phyloP scores from a whole-genome alignment of 2,329 filamentous ascomycete species.

The Peltaster fructicola region DNA sequence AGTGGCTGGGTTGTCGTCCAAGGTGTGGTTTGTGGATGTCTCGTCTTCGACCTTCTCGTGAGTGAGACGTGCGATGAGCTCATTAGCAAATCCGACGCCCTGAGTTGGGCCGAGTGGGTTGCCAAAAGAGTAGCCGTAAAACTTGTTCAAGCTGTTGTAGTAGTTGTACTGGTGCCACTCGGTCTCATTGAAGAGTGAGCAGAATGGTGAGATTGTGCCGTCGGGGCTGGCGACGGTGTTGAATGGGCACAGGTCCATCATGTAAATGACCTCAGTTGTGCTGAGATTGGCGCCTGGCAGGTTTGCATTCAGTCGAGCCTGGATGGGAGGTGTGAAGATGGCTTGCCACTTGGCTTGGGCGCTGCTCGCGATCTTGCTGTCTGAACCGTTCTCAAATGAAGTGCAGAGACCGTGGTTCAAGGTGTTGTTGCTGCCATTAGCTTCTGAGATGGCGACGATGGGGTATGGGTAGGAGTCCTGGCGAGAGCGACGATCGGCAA shows the following conservation, averaged over 20 bases:
- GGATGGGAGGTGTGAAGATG: conserved; percentile 50
- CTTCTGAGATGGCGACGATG: conserved; percentile 56
- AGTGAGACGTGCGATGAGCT: conserved; percentile 68
- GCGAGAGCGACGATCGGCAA: conserved; percentile 21
- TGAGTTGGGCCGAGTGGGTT: conserved; percentile 68
- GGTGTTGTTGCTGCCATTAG: conserved; percentile 55
- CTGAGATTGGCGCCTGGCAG: conserved; percentile 51
- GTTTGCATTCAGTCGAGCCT: conserved; percentile 48
- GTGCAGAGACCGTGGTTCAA: conserved; percentile 58
- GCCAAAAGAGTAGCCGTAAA: conserved; percentile 63
- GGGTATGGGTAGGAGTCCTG: conserved; percentile 31
- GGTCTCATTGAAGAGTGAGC: conserved; percentile 56
- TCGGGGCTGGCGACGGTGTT: conserved; percentile 51
- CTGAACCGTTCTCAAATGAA: conserved; percentile 45
- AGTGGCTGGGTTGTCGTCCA: conserved; percentile 47
- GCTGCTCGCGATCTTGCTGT: conserved; percentile 29
- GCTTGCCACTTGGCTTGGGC: conserved; percentile 42
- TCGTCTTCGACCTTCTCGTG: conserved; percentile 48
- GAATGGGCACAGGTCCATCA: conserved; percentile 87
- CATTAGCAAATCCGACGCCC: conserved; percentile 75
- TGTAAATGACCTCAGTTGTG: conserved; percentile 41
- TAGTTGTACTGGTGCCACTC: conserved; percentile 73
- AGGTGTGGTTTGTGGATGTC: conserved; percentile 60
- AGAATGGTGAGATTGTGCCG: conserved; percentile 49
- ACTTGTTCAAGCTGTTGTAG: conserved; percentile 63